Conservation (phyloP, 2,329 filamentous ascomycete genomes). For the Scopulariopsis brevicaulis region DNA sequence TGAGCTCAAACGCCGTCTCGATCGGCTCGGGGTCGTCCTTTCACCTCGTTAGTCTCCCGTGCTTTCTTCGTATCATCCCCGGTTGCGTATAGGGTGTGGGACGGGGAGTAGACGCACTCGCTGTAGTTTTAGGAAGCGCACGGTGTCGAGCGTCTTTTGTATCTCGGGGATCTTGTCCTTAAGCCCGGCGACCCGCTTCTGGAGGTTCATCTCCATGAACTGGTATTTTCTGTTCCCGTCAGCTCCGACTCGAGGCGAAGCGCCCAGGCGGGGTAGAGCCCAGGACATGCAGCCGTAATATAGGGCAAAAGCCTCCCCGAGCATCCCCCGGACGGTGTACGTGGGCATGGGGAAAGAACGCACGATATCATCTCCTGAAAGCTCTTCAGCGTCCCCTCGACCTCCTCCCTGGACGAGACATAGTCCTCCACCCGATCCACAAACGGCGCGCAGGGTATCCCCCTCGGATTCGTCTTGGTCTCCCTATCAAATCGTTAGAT, state of each 20-base stretch:
- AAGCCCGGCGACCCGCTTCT: conserved; percentile 68
- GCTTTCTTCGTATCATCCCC: conserved; percentile 1
- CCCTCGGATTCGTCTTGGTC: conserved; percentile 62
- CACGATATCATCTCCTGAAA: conserved; percentile 94
- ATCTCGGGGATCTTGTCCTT: conserved; percentile 97
- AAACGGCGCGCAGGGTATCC: conserved; percentile 75
- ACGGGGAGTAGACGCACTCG: conserved; percentile 36
- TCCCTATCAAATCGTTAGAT: conserved; percentile 14
- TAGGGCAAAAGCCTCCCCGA: too few species aligned
- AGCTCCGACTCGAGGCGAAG: not conserved
- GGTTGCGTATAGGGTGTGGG: not conserved
- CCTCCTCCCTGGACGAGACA: conserved; percentile 65
- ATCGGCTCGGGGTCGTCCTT: conserved; percentile 54
- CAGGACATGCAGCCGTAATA: too few species aligned
- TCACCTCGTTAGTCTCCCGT: not conserved
- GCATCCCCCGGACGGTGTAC: not conserved
- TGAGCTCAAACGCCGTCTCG: conserved; percentile 90
- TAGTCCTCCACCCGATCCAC: conserved; percentile 86
- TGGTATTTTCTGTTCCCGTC: conserved; percentile 75
- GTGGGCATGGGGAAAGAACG: conserved; percentile 15
- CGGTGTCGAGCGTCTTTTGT: conserved; percentile 86
- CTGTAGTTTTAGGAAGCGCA: conserved; percentile 69
- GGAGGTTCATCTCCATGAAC: conserved; percentile 95
- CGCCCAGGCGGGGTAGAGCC: not conserved
- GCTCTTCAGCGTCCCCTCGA: conserved; percentile 68